Base-by-base conservation (phyloP, 2,329 filamentous ascomycete species). In the Fusarium hostae region DNA sequence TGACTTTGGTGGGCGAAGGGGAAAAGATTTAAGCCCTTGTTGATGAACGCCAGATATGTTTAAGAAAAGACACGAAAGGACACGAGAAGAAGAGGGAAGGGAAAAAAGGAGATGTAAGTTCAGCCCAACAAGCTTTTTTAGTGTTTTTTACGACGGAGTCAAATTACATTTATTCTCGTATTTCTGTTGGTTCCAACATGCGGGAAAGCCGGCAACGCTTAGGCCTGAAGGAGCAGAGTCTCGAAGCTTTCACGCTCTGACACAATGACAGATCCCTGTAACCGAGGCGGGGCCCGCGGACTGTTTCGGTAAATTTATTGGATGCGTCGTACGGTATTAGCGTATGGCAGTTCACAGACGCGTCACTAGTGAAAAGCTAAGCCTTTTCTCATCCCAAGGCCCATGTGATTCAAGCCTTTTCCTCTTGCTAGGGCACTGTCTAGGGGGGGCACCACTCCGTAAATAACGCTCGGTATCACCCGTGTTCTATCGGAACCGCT, bases 121-220 rank as follows among this genome's bases (percentile, higher is more conserved):
- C 48, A 52, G 48, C 18, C 48, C 22, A 52, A 9, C 22, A 6
- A 2, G 22, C 48, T 37, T 37, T 51, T 26, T 52, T 52, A 39
- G 48, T 37, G 0, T 20, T n/a, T 26, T 37, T 52, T 52, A 37
- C 48, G 51, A 54, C 35, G 26, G 35, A 54, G 26, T 18, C 20
- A 56, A 45, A 47, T 56, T 48, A 24, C 28, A 34, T 30, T 47
- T 28, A 48, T 56, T 56, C 52, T 56, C 54, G 54, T 56, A 48
- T 56, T 39, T 52, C 39, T 48, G 40, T 48, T 56, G 54, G 54
- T 24, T 24, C 40, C 40, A 56, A 24, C 6, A n/a, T 43, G 48
- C 54, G 54, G 54, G 39, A 56, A 37, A 56, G 48, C 40, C 54
- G 54, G 54, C 54, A 56, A 54, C 28, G 39, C 26, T 56, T 56